Conservation (phyloP, 495 filamentous ascomycete species). For the Daldinia grandis region DNA sequence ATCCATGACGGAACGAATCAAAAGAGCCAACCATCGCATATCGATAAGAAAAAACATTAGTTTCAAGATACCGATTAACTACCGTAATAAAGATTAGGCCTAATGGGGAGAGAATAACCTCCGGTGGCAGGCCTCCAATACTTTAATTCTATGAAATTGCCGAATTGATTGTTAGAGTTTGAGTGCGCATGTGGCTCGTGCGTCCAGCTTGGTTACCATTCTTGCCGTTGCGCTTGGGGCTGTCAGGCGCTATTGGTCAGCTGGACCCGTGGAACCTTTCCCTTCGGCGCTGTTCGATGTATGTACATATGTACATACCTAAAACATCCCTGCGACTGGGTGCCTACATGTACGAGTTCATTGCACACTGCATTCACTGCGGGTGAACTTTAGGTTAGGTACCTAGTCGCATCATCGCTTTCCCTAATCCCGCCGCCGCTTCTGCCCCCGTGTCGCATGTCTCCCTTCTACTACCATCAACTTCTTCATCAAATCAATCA, state of each 20-base stretch:
- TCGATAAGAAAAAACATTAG: slow-evolving; percentile 22
- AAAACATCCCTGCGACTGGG: slow-evolving; percentile 18
- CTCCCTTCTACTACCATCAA: slow-evolving; percentile 24
- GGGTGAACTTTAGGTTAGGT: background rate
- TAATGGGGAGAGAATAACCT: background rate
- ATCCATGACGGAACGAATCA: slow-evolving; percentile 39
- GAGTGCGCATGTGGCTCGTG: background rate
- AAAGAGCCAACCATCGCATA: background rate
- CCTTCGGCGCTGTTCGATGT: slow-evolving; percentile 28
- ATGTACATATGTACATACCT: no score
- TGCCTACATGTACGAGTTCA: slow-evolving; percentile 4
- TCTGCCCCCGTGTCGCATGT: slow-evolving; percentile 36
- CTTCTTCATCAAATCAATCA: slow-evolving; percentile 18
- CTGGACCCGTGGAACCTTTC: slow-evolving; percentile 11
- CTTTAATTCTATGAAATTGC: slow-evolving; percentile 13
- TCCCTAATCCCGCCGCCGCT: slow-evolving; percentile 30
- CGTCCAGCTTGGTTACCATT: background rate
- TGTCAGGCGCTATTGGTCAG: slow-evolving; percentile 36
- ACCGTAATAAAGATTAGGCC: background rate
- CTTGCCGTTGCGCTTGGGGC: background rate
- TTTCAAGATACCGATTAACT: background rate
- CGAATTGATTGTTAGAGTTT: slow-evolving; percentile 2
- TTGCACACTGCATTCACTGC: background rate
- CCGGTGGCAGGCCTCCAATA: slow-evolving; percentile 26
- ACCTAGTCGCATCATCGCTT: slow-evolving; percentile 26